phyloP scores from a whole-genome alignment of 306 rosid genomes.

The Oxytropis ochrocephala region DNA sequence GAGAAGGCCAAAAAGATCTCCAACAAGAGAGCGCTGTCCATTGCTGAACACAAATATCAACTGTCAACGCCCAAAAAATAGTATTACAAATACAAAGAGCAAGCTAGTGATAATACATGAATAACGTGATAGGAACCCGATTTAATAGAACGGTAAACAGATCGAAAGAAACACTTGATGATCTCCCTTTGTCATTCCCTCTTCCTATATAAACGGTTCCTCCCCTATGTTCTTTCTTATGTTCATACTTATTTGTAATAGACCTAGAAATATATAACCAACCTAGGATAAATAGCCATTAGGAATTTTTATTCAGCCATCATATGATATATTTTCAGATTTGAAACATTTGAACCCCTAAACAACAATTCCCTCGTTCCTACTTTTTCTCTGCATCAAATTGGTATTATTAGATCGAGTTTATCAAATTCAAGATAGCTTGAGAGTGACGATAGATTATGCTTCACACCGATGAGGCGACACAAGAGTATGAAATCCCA shows the following conservation, averaged over 20 bases:
- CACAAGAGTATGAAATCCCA: background rate
- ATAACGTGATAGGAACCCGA: background rate
- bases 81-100: constrained; percentile 33
- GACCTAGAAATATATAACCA: background rate
- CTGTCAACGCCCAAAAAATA: constrained; percentile 37
- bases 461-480: background rate
- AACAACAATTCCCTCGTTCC: background rate
- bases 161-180: too few relatives aligned
- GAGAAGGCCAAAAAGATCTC: constrained; percentile 91
- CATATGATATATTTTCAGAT: background rate
- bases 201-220: too few relatives aligned
- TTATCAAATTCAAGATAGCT: background rate
- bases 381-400: background rate
- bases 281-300: background rate
- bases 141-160: too few relatives aligned
- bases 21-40: constrained; percentile 67
- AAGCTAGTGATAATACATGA: constrained; percentile 21
- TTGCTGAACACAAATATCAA: constrained; percentile 59
- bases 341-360: background rate
- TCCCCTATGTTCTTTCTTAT: too few relatives aligned
- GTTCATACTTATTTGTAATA: background rate
- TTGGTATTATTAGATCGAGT: background rate
- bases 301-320: background rate
- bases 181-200: too few relatives aligned
- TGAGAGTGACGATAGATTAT: background rate